Conservation (phyloP, 371 early-diverging fungal genomes). For the Mortierella sp. region DNA sequence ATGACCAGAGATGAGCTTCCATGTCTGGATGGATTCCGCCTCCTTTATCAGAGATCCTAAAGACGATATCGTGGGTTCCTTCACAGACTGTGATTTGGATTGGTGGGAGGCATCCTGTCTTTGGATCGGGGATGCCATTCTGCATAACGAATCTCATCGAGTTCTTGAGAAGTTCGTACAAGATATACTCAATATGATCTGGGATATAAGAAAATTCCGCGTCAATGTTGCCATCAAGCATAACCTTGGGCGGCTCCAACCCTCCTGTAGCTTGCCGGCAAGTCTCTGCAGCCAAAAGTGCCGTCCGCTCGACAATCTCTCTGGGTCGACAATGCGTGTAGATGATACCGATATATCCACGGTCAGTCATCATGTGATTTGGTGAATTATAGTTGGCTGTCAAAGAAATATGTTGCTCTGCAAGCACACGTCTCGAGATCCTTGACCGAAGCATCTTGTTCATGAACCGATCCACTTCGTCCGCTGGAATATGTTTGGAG, state of each 20-base stretch:
- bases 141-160: constrained; percentile 76
- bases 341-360: constrained; percentile 73
- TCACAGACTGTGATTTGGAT: constrained; percentile 88
- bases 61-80: constrained; percentile 80
- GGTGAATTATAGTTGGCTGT: constrained; percentile 69
- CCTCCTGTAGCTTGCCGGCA: constrained; percentile 39
- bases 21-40: constrained; percentile 84
- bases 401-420: constrained; percentile 93
- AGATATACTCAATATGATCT: constrained; percentile 93
- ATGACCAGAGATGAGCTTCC: constrained; percentile 87
- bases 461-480: constrained; percentile 87
- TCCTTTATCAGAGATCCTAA: constrained; percentile 93
- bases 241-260: constrained; percentile 60
- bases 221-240: constrained; percentile 73
- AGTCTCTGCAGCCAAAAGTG: constrained; percentile 47
- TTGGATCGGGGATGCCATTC: constrained; percentile 16
- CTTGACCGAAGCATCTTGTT: constrained; percentile 89
- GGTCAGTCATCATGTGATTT: constrained; percentile 50
- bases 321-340: constrained; percentile 68
- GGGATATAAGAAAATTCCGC: constrained; percentile 84
- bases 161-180: constrained; percentile 95
- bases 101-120: constrained; percentile 64
- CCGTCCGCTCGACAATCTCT: constrained; percentile 63
- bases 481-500: constrained; percentile 67
- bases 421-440: constrained; percentile 93